These are phyloP conservation scores for Diaporthe caulivora DNA, from an alignment of 2,329 filamentous ascomycete species.

Conservation along the genomic window DNA sequence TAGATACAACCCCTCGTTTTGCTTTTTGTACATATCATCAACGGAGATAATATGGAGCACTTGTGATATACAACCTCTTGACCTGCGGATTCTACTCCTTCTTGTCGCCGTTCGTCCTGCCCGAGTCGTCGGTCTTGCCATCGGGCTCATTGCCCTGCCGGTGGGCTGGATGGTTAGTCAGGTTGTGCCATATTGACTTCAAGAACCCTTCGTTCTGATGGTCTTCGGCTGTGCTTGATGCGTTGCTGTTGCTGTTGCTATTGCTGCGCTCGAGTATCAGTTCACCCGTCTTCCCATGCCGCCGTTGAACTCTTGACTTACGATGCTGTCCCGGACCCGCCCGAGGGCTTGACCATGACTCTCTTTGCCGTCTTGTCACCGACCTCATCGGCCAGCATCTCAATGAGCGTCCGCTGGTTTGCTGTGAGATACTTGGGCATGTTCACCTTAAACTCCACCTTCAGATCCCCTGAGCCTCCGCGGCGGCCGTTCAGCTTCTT, in stretches of 20 bases:
- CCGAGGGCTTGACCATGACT: slow-evolving; percentile 71
- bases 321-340: slow-evolving; percentile 45
- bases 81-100: slow-evolving; percentile 9
- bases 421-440: slow-evolving; percentile 95
- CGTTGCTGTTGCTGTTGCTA: neutral
- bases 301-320: slow-evolving; percentile 52
- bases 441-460: slow-evolving; percentile 92
- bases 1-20: slow-evolving; percentile 24
- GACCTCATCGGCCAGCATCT: slow-evolving; percentile 98
- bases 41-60: slow-evolving; percentile 5
- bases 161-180: slow-evolving; percentile 81
- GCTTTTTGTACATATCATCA: slow-evolving; percentile 27
- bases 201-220: slow-evolving; percentile 91
- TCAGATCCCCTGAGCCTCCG: slow-evolving; percentile 81
- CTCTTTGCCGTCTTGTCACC: slow-evolving; percentile 91
- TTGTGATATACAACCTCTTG: slow-evolving; percentile 22
- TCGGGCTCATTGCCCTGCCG: slow-evolving; percentile 52
- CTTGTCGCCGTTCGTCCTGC: slow-evolving; percentile 38
- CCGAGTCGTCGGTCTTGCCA: slow-evolving; percentile 41
- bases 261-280: slow-evolving; percentile 5
- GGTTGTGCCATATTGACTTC: slow-evolving; percentile 91
- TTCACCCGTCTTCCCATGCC: slow-evolving; percentile 25
- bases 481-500: slow-evolving; percentile 80
- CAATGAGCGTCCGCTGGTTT: slow-evolving; percentile 92
- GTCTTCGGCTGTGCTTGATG: slow-evolving; percentile 48